phyloP scores from a whole-genome alignment of 2,329 filamentous ascomycete genomes.

The Gaeumannomyces sp. region DNA sequence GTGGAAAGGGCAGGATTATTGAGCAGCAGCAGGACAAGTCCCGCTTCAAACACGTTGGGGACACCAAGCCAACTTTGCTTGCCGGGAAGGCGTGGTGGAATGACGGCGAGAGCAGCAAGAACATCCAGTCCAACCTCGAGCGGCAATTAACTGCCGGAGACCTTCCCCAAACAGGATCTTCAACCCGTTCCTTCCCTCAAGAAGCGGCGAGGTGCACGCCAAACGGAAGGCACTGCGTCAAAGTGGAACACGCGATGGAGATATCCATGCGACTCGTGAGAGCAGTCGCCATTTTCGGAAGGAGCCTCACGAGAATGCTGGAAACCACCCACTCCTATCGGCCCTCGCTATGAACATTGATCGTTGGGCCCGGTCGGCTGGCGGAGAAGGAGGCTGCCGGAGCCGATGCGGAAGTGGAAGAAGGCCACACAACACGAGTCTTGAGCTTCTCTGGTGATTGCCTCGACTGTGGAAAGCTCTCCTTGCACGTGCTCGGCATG shows the following conservation, averaged over 20 bases:
- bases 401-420: neutral
- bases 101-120: neutral
- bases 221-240: neutral
- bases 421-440: neutral
- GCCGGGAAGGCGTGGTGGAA: neutral
- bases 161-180: neutral
- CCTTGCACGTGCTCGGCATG: no score
- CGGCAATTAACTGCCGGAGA: no score
- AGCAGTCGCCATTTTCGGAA: neutral
- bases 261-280: neutral
- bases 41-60: neutral
- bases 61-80: neutral
- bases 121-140: no score
- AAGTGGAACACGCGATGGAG: neutral
- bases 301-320: neutral
- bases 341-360: neutral
- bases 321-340: neutral
- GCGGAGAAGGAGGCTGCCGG: neutral
- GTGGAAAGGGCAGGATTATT: slow-evolving; percentile 4
- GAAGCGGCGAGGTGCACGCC: neutral
- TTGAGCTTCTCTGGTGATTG: no score
- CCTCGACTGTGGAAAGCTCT: no score
- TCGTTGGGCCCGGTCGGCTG: neutral
- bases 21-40: neutral
- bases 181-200: neutral